Evolutionary conservation across 2,329 filamentous ascomycete species (phyloP).

Genomic region (Ascochyta rabiei): DNA sequence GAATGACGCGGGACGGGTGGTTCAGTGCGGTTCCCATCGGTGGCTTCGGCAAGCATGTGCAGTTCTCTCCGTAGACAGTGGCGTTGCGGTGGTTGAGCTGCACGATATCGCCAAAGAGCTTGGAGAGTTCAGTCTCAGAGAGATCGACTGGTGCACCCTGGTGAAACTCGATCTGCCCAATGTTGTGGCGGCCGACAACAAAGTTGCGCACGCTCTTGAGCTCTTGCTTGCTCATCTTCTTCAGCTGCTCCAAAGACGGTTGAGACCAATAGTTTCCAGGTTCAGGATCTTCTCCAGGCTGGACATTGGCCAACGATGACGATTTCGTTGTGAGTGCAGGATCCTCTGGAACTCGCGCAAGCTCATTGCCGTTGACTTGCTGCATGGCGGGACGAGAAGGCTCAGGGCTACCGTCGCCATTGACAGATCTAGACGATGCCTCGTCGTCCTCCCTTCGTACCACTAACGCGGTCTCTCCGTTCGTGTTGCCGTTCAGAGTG

Average conservation of each 20-base stretch:
- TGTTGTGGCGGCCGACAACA: conserved; percentile 79
- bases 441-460: conserved; percentile 55
- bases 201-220: conserved; percentile 76
- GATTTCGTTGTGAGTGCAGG: conserved; percentile 52
- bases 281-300: conserved; percentile 54
- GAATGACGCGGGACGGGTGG: conserved; percentile 82
- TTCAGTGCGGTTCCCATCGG: conserved; percentile 87
- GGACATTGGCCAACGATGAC: conserved; percentile 37
- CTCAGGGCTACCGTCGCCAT: conserved; percentile 46
- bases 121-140: conserved; percentile 76
- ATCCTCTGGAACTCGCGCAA: conserved; percentile 80
- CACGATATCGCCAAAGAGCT: conserved; percentile 79
- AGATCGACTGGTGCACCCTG: conserved; percentile 69
- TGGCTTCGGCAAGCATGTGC: conserved; percentile 68
- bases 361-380: conserved; percentile 74
- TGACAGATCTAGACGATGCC: conserved; percentile 60
- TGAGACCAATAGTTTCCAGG: conserved; percentile 87
- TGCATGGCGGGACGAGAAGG: conserved; percentile 67
- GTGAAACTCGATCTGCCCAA: conserved; percentile 81
- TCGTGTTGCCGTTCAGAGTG: conserved; percentile 50
- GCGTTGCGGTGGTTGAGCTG: conserved; percentile 77
- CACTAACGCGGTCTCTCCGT: conserved; percentile 58
- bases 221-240: conserved; percentile 79
- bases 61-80: conserved; percentile 76
- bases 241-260: conserved; percentile 75